Evolutionary conservation across 805 yeast genomes (phyloP), one percentile per base, ranked within the genome.

Genomic region (Metschnikowia baotianmanensis): DNA sequence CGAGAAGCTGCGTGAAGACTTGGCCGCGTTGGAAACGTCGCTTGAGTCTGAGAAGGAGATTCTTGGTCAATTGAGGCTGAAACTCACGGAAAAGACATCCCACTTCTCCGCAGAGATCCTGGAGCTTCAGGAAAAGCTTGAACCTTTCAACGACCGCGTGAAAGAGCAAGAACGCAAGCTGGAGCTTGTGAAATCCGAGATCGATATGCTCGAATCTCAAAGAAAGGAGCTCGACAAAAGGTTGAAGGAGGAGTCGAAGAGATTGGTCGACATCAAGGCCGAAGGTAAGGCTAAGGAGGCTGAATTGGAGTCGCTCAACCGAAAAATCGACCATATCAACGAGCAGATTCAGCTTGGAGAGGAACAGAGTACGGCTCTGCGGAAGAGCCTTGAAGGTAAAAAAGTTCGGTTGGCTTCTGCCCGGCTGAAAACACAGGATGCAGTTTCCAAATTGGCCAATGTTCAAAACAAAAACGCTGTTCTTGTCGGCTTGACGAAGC

Each of bases 121-220:
- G 49, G 52, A 55, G 11, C 63, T 80, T 28, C 90, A 86, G 57
- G 72, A 69, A 6, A 71, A 82, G 45, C 63, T 88, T 6, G 90
- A 86, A 50, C 99, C 98, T 0, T 88, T 95, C 90, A 79, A 78
- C 44, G 82, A 76, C 20, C 74, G 79, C 47, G 64, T 89, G 22
- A 80, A 76, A 44, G 73, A 75, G 12, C 80, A 82, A 42, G 79
- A 79, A 40, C 75, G 84, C 11, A 79, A 80, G 33, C 74, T 84
- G 6, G 76, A 80, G 36, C 73, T 86, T n/a, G 76, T 80, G 3
- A 71, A 76, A 37, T 77, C 86, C 6, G 78, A 82, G 45, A 71
- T 86, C n/a, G 77, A 78, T 18, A 72, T 86, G 58, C 54, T 84
- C 7, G 55, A 64, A 17, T 74, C 71, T 13, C 76, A 78, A 43